Percentiles rank a stretch among this genome's conserved stretches.
Evolutionary conservation across 1,139 yeast species (phyloP).

Genomic region (Hyphopichia fennica): DNA sequence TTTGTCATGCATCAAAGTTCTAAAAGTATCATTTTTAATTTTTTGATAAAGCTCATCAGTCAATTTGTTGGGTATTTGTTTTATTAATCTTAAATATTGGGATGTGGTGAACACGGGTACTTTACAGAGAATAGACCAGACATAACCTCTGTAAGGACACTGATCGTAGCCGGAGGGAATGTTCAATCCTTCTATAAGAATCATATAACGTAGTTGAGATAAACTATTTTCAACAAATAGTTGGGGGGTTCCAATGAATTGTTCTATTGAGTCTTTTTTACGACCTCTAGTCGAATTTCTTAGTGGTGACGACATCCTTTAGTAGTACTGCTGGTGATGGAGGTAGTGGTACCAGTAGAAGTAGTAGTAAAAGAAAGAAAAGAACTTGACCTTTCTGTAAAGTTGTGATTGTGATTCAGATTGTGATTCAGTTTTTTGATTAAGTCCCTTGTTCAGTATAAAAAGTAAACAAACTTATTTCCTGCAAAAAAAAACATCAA

Average conservation of each 20-base stretch:
- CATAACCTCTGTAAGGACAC: constrained; percentile 71
- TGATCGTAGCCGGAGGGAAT: constrained; percentile 47
- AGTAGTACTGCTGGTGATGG: not conserved
- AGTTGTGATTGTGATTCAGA: too few species aligned
- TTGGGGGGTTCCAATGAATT: constrained; percentile 60
- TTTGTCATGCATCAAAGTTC: constrained; percentile 79
- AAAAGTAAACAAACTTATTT: constrained; percentile 1
- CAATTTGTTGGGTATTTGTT: constrained; percentile 53
- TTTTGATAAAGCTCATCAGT: constrained; percentile 54
- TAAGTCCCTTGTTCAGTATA: not conserved
- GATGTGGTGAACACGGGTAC: constrained; percentile 58
- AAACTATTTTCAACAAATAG: constrained; percentile 67
- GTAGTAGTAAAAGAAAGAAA: not conserved
- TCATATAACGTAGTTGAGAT: constrained; percentile 75
- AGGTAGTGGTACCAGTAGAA: not conserved
- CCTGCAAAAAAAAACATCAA: not conserved
- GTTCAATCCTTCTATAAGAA: constrained; percentile 75
- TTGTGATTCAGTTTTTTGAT: not conserved
- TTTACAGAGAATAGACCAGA: constrained; percentile 78
- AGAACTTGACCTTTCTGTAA: not conserved
- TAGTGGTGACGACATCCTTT: constrained; percentile 1
- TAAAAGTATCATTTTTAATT: constrained; percentile 82
- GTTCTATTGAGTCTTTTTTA: constrained; percentile 66
- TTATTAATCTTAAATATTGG: constrained; percentile 55
- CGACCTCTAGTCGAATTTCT: constrained; percentile 32